phyloP scores from a whole-genome alignment of 768 basidiomycete species.

The Scleroderma citrinum region DNA sequence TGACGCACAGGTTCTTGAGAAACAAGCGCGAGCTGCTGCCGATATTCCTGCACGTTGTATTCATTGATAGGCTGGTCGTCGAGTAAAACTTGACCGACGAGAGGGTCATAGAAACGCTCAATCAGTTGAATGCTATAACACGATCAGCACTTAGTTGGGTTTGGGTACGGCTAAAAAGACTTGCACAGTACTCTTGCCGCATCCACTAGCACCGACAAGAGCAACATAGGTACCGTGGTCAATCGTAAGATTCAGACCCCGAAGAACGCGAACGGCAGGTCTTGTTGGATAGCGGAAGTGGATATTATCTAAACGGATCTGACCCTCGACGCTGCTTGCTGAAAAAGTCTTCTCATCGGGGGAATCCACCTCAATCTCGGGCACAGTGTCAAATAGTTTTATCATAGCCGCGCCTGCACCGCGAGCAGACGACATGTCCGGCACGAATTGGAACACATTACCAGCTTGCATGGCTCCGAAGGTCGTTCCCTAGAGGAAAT shows the following conservation, averaged over 20 bases:
- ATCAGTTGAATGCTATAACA: slow-evolving; percentile 63
- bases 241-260: slow-evolving; percentile 64
- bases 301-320: slow-evolving; percentile 72
- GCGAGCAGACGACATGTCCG: slow-evolving; percentile 82
- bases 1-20: slow-evolving; percentile 71
- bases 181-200: slow-evolving; percentile 78
- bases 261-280: slow-evolving; percentile 79
- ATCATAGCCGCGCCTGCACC: slow-evolving; percentile 73
- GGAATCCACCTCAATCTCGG: slow-evolving; percentile 80
- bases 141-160: background rate
- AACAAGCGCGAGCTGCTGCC: slow-evolving; percentile 83
- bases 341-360: slow-evolving; percentile 52
- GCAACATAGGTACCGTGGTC: slow-evolving; percentile 79
- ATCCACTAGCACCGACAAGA: slow-evolving; percentile 79
- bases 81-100: slow-evolving; percentile 64
- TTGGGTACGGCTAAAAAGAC: slow-evolving; percentile 19
- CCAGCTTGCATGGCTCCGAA: slow-evolving; percentile 87
- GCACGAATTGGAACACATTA: slow-evolving; percentile 78
- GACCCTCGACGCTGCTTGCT: slow-evolving; percentile 42
- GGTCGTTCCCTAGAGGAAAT: slow-evolving; percentile 47
- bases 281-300: slow-evolving; percentile 90
- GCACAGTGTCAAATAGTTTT: slow-evolving; percentile 63
- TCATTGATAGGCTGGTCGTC: slow-evolving; percentile 72
- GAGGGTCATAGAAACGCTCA: slow-evolving; percentile 81
- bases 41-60: slow-evolving; percentile 80